Evolutionary conservation across 2,329 filamentous ascomycete genomes (phyloP), one percentile per base, ranked within the genome.

Genomic region (Verticillium albo-atrum): DNA sequence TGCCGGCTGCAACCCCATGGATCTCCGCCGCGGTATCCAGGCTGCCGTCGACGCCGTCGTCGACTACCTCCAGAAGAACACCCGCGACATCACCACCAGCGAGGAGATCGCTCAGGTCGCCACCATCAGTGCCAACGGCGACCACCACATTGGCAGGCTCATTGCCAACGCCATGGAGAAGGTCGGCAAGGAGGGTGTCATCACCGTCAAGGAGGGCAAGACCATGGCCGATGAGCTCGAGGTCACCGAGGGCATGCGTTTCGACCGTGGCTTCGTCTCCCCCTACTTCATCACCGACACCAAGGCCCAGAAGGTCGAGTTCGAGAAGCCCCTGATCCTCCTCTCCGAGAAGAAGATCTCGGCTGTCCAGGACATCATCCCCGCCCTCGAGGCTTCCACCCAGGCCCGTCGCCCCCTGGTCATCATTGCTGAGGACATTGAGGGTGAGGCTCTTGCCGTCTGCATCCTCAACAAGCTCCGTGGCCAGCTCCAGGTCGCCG

Each of bases 341-440:
- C 91, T 99, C 59, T 98, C 95, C 9, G 95, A 99, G 88, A 98
- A 97, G 91, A 99, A 99, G 89, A 99, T 99, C 79, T 99, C 95
- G 57, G 92, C 93, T 62, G 95, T 98, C 61, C 94, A 98, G 82
- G 95, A 99, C 79, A 98, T 99, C 73, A 94, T 99, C 72, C 95
- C 95, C 66, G 92, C 95, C 66, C 92, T 99, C 60, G 95, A 99
- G 84, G 92, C 92, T 68, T 98, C 95, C 61, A 97, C 95, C 70
- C 92, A 97, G 79, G 86, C 91, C 75, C 93, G 95, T 77, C 91
- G 95, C 66, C 95, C 95, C 65, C 89, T 99, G 56, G 89, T 99
- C 75, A 99, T 99, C 82, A 96, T 99, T 72, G 95, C 95, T 64
- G 95, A 99, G 85, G 95, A 99, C 76, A 97, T 99, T 73, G 95